Base-by-base conservation (phyloP, 2,329 filamentous ascomycete species). In the Fonsecaea multimorphosa region DNA sequence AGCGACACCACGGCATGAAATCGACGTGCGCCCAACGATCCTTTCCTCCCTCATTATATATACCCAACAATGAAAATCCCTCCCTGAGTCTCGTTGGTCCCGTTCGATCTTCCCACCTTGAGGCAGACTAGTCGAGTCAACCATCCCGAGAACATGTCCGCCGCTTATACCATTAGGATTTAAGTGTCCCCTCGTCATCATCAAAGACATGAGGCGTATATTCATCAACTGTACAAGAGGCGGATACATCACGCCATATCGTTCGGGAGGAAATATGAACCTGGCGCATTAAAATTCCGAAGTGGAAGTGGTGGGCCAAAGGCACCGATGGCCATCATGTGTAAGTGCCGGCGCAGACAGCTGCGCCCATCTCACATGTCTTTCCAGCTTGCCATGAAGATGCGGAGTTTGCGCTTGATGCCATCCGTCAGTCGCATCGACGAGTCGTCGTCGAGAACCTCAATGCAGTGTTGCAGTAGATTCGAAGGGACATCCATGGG, bases 381-480 rank as follows among this genome's bases (percentile, higher is more conserved):
- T 52, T 71, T 71, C 76, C 76, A 78, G 52, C 71, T 76, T 29
- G 66, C 67, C 40, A 72, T 66, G 46, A 78, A 70, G 4, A 78
- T 79, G 64, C 83, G 81, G 27, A 86, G 76, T 74, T 86, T 86
- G 62, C 79, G 78, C 46, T 81, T 79, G 65, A 86, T 83, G 8
- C 84, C 84, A 68, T 86, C 84, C 6, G 82, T 82, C 69, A 86
- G 82, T 24, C 83, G 79, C 53, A 81, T 83, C 36, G 82, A 77
- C 14, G 81, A 76, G 34, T 84, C 84, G 66, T 84, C 82, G 54
- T 84, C 82, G 60, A 86, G 78, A 52, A 86, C 75, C 52, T 84
- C 82, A 66, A 85, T 78, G 72, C 82, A 84, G 69, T 85, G 81
- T 31, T 78, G 78, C 29, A 86, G 76, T 3, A 86, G 77, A 16